Evolutionary conservation across 2,329 filamentous ascomycete species (phyloP), one percentile per base, ranked within the genome.

Genomic region (Alternaria gansuensis): DNA sequence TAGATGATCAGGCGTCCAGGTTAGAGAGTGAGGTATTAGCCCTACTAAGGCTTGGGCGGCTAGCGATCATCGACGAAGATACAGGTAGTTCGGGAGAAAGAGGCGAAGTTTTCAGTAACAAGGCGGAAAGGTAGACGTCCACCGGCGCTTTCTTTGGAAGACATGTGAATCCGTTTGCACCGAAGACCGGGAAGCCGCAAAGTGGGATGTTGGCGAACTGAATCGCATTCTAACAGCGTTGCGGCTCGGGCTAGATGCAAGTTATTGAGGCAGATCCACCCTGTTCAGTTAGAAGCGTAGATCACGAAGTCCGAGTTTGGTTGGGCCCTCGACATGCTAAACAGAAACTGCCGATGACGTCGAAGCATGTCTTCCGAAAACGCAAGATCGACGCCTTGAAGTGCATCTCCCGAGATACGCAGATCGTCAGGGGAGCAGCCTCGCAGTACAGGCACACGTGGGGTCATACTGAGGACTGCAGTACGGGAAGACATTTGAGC

Each of bases 361-460:
- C 44, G 37, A 28, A 21, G 23, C 37, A 28, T 37, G 37, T 43
- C 31, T 17, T 46, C 39, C 33, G 39, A 17, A 41, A 46, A 40
- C 45, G 46, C 40, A 56, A 45, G 57, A 56, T 56, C 57, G 57
- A 51, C 52, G 24, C 24, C 44, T 51, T 36, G 28, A 4, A 26
- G 6, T 29, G 31, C 28, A 29, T 37, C 23, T 41, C 34, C 26
- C 31, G 17, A 17, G 13, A 17, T 8, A 39, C 40, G 46, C 26
- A 39, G 52, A 59, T 59, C 57, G 23, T 56, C 57, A 59, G 57
- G 57, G 57, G 57, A 39, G 33, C 51, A 36, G 28, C 45, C 39
- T 29, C 34, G 39, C 40, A 44, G 34, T 14, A 17, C 17, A 17
- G 17, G 21, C 37, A 46, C 39, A 33, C 39, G 36, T 29, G 13